Base-by-base conservation (phyloP, 139 green algal species). In the Chlamydomonas sp. region DNA sequence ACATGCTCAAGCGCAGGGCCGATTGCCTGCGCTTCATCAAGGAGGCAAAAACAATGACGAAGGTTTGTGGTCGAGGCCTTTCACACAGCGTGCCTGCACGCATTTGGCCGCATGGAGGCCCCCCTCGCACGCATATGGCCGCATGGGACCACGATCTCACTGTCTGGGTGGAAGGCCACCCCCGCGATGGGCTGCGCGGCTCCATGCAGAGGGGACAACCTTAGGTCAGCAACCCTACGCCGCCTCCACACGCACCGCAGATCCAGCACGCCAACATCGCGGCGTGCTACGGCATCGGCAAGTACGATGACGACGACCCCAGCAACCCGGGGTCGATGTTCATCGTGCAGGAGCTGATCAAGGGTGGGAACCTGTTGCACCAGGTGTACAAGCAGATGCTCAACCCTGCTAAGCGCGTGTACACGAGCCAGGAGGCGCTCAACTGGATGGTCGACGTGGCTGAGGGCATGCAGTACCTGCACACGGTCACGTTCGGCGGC, bases 311-410 rank as follows among this genome's bases (percentile, higher is more conserved):
- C 8, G 68, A 76, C 38, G 72, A 82, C 33, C 59, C 70, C 4
- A 50, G 73, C 24, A 78, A 82, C 63, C 76, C 76, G 0, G 76
- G 76, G 1, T 72, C 60, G 30, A 64, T 82, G 24, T 82, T 82
- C 57, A 82, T 82, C 61, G 76, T 82, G 6, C 76, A 82, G 58
- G 76, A 82, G 63, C 72, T 82, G 10, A 67, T 82, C 5, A 64
- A 70, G 37, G 76, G 76, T 5, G 76, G 76, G 35, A 82, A 78
- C 68, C 68, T 82, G 62, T 54, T 82, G 35, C 72, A 82, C 69
- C 67, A 79, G 73, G 76, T 82, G 0, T 82, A 82, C 76, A 82
- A 82, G 63, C 76, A 82, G 36, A 82, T 82, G 76, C 69, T 82
- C 0, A 82, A 82, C 68, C 62, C 72, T 1, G 47, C 72, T 29